Evolutionary conservation across 352 stramenopile species (phyloP).

Genomic region (Globisporangium spiculum): DNA sequence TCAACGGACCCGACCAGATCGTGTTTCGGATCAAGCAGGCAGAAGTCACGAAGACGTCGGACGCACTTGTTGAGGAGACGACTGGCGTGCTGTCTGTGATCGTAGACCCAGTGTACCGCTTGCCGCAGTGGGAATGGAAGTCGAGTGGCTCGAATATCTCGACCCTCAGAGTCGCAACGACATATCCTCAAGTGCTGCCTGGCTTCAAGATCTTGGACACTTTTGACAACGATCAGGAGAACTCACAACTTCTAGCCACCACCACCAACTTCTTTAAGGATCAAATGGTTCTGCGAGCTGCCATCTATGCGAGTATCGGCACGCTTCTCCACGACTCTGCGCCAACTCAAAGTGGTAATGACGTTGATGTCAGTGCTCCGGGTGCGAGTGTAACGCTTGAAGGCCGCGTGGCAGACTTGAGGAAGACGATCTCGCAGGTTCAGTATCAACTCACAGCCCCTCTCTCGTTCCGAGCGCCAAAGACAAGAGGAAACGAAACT

Average conservation of each 20-base stretch:
- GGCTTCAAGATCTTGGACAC: slow-evolving; percentile 12
- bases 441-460: slow-evolving; percentile 1
- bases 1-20: slow-evolving; percentile 39
- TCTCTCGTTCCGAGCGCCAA: background rate
- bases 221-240: background rate
- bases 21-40: slow-evolving; percentile 24
- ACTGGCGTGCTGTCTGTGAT: slow-evolving; percentile 31
- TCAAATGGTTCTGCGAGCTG: slow-evolving; percentile 8
- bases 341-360: background rate
- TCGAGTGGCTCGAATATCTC: slow-evolving; percentile 15
- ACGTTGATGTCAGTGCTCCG: background rate
- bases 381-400: slow-evolving; percentile 8
- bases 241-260: background rate
- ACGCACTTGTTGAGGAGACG: slow-evolving; percentile 6
- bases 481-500: background rate
- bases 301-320: slow-evolving; percentile 2
- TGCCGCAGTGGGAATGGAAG: slow-evolving; percentile 25
- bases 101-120: slow-evolving; percentile 28
- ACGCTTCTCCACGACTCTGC: slow-evolving; percentile 9
- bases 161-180: slow-evolving; percentile 6
- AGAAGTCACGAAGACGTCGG: background rate
- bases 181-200: slow-evolving; percentile 2
- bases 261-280: slow-evolving; percentile 11
- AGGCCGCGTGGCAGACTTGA: slow-evolving; percentile 8
- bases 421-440: slow-evolving; percentile 8